Evolutionary conservation across 2,329 filamentous ascomycete species (phyloP).

Genomic region (Ophiostoma montium): DNA sequence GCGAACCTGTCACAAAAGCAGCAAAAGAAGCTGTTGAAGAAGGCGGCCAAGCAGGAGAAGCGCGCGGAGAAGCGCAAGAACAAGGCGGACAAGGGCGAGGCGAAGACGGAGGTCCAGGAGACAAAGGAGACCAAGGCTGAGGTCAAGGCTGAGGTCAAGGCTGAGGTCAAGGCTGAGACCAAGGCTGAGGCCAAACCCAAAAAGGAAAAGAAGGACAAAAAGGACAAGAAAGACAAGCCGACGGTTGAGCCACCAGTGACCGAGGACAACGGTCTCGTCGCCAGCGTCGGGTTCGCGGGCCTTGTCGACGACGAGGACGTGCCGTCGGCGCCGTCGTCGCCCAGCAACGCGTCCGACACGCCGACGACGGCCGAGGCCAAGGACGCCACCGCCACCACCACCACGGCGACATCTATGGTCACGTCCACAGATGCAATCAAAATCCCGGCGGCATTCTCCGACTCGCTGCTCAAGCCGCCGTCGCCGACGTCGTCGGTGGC

Average conservation of each 20-base stretch:
- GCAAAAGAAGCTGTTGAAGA: slow-evolving; percentile 33
- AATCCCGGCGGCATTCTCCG: slow-evolving; percentile 4
- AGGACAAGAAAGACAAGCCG: slow-evolving; percentile 5
- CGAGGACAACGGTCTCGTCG: slow-evolving; percentile 31
- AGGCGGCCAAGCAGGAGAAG: slow-evolving; percentile 36
- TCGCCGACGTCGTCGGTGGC: slow-evolving; percentile 1
- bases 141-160: slow-evolving; percentile 34
- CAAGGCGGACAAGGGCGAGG: slow-evolving; percentile 17
- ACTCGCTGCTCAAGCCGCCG: slow-evolving; percentile 17
- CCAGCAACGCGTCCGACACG: slow-evolving; percentile 36
- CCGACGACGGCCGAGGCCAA: slow-evolving; percentile 22
- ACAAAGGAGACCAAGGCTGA: slow-evolving; percentile 12
- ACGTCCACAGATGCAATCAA: slow-evolving; percentile 4
- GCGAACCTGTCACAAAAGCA: slow-evolving; percentile 29
- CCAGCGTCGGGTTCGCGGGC: slow-evolving; percentile 30
- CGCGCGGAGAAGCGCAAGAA: slow-evolving; percentile 33
- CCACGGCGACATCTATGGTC: neutral
- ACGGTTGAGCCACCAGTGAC: slow-evolving; percentile 16
- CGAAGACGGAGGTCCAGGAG: neutral
- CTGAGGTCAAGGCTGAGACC: slow-evolving; percentile 27
- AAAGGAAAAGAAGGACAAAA: slow-evolving; percentile 17
- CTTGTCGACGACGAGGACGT: slow-evolving; percentile 32
- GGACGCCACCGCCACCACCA: slow-evolving; percentile 20
- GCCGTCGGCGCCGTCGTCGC: slow-evolving; percentile 19
- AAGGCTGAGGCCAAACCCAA: slow-evolving; percentile 17